Conservation (phyloP, 305 asterid species). For the Fraxinus nigra region DNA sequence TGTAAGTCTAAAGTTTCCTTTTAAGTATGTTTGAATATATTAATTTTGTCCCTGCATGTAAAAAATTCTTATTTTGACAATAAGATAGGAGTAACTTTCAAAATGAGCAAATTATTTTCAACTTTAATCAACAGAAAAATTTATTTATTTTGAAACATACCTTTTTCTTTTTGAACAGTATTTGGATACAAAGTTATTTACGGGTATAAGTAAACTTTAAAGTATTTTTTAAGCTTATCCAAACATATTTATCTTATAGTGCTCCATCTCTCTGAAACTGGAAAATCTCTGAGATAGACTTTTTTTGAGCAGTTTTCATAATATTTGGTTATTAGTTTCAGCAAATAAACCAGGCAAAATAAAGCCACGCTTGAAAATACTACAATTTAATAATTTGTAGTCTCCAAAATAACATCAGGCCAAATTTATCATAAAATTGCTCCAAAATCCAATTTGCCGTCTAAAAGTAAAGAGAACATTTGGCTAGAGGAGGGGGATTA, state of each 20-base stretch:
- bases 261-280: background rate
- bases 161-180: background rate
- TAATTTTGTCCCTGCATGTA: background rate
- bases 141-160: background rate
- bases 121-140: background rate
- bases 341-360: background rate
- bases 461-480: background rate
- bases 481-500: conserved; percentile 7
- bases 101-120: background rate
- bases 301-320: background rate
- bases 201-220: background rate
- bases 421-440: background rate
- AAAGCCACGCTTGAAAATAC: conserved; percentile 2
- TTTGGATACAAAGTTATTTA: background rate
- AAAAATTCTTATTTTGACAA: background rate
- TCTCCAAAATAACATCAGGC: background rate
- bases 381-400: background rate
- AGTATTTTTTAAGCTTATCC: background rate
- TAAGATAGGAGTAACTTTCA: background rate
- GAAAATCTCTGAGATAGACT: background rate
- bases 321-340: background rate
- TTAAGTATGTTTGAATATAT: background rate
- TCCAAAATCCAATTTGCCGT: background rate
- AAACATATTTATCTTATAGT: background rate
- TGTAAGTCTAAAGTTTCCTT: background rate